A percentile compares a stretch with the other conserved stretches of the same genome.
Evolutionary conservation across 306 rosid species (phyloP).

Genomic region (Inga laurina): DNA sequence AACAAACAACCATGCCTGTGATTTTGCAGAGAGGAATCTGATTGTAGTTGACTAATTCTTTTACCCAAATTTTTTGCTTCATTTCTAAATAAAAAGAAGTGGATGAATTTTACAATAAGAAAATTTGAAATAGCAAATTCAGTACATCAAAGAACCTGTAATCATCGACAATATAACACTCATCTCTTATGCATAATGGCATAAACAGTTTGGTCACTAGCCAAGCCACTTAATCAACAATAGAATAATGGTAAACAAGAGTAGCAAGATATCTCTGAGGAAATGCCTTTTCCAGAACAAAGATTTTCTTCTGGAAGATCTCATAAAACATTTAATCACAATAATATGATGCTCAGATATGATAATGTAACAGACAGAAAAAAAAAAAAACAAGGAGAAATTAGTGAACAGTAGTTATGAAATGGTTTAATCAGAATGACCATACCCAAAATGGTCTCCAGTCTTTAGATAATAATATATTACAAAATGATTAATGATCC

Average conservation of each 20-base stretch:
- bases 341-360: neutral
- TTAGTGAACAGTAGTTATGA: neutral
- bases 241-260: neutral
- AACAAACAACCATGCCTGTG: conserved; percentile 40
- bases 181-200: conserved; percentile 19
- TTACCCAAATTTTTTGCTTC: conserved; percentile 57
- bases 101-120: conserved; percentile 18
- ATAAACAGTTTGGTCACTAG: conserved; percentile 14
- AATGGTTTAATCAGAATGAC: neutral
- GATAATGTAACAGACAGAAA: neutral
- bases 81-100: conserved; percentile 43
- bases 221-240: conserved; percentile 15
- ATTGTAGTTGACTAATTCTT: conserved; percentile 49
- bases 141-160: neutral
- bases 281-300: conserved; percentile 1
- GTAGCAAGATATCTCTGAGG: neutral
- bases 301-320: neutral
- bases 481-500: neutral
- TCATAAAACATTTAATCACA: neutral
- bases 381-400: neutral
- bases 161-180: conserved; percentile 25
- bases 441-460: neutral
- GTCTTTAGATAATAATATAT: neutral
- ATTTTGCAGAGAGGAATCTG: conserved; percentile 45
- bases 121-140: conserved; percentile 19